Base-by-base conservation (phyloP, 108 stramenopile genomes). In the Schizochytrium sp. region DNA sequence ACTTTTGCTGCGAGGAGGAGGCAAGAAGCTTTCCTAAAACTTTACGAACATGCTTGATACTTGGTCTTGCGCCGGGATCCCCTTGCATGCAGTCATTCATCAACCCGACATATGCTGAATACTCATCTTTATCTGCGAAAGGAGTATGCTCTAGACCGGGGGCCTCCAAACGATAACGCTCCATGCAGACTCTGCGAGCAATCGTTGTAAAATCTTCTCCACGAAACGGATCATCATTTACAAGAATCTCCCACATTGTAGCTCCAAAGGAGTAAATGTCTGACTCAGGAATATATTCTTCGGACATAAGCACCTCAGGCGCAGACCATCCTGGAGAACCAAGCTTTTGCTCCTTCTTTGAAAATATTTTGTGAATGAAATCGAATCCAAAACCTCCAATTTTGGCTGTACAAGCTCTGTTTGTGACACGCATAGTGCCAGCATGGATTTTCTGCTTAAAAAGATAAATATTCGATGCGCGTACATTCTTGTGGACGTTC, bases 221-320 rank as follows among this genome's bases (percentile, higher is more conserved):
- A 44, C 7, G 8, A 15, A 69, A 69, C 40, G 64, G 64, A 38
- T 69, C 64, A 44, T 69, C 5, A 7, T 28, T 38, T 15, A 44
- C 64, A 8, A 72, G 88, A 3, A 93, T 88, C 55, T 94, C 94
- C 94, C 94, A 94, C 59, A 93, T 87, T 61, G 90, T 93, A 46
- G 93, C 91, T 46, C 92, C 93, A 72, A 93, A 91, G 57, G 91
- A 90, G 89, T 89, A 94, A 42, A 93, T 91, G 61, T 94, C 94
- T 0, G 93, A 92, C 72, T 90, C 91, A 19, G 93, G 93, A 12
- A 91, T 90, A 83, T 93, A 94, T 57, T 87, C 72, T 58, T 91
- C 88, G 15, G 73, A 59, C 57, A 92, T 90, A 69, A 94, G 92
- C 3, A 94, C 93, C 58, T 94, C 93, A 3, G 93, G 93, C 13